A percentile compares a stretch with the other conserved stretches of the same genome.
These are phyloP conservation scores for Ceriops zippeliana DNA, from an alignment of 345 rosid genomes.

Conservation along the genomic window DNA sequence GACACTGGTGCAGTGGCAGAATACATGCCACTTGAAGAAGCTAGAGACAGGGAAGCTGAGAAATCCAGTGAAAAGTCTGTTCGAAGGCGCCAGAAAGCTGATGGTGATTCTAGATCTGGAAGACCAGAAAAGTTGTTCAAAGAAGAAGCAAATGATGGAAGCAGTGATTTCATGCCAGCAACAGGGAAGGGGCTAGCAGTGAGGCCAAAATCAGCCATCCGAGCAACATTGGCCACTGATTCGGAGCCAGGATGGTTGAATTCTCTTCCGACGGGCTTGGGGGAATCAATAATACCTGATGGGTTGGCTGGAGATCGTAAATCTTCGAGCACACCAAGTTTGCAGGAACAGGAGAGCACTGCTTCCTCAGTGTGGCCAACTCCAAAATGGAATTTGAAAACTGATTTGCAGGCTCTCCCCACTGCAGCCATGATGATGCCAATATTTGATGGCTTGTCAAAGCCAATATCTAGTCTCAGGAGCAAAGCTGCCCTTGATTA, in stretches of 20 bases:
- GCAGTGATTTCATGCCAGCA: slow-evolving; percentile 41
- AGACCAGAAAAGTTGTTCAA: slow-evolving; percentile 57
- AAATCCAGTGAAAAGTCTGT: slow-evolving; percentile 39
- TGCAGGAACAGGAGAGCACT: slow-evolving; percentile 51
- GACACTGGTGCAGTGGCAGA: slow-evolving; percentile 30
- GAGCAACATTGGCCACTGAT: slow-evolving; percentile 30
- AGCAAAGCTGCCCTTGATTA: slow-evolving; percentile 79
- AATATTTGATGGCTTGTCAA: slow-evolving; percentile 75
- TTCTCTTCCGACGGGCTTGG: slow-evolving; percentile 35
- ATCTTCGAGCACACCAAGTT: slow-evolving; percentile 70
- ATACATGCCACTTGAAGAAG: slow-evolving; percentile 32
- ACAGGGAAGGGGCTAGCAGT: slow-evolving; percentile 62
- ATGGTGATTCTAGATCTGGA: slow-evolving; percentile 23
- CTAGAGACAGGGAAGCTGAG: slow-evolving; percentile 38
- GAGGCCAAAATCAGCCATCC: slow-evolving; percentile 57
- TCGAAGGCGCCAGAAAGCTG: slow-evolving; percentile 52
- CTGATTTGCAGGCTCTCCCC: slow-evolving; percentile 58
- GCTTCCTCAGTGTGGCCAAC: slow-evolving; percentile 44
- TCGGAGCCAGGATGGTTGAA: slow-evolving; percentile 41
- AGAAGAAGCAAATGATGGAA: slow-evolving; percentile 44
- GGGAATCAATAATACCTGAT: slow-evolving; percentile 38
- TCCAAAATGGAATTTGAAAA: slow-evolving; percentile 56
- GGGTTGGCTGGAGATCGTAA: slow-evolving; percentile 50
- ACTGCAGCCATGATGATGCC: slow-evolving; percentile 50
- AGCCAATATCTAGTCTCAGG: slow-evolving; percentile 54